phyloP scores from a whole-genome alignment of 1,139 yeast species.

The Candida anutae region DNA sequence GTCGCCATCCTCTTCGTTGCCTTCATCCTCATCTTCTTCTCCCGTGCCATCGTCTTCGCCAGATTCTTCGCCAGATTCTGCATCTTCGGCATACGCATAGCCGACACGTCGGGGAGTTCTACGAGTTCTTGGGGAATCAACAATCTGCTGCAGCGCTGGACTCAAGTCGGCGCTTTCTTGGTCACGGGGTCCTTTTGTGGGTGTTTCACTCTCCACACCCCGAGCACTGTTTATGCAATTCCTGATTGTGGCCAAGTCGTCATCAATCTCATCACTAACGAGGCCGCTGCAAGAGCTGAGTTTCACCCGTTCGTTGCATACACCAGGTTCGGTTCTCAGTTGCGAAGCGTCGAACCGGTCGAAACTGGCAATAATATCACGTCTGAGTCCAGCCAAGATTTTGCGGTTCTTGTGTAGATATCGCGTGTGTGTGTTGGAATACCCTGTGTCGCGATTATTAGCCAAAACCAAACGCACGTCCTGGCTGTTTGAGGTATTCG shows the following conservation, averaged over 20 bases:
- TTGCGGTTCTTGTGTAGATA: conserved; percentile 22
- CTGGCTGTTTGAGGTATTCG: conserved; percentile 4
- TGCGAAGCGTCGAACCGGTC: conserved; percentile 6
- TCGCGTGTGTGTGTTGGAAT: conserved; percentile 16
- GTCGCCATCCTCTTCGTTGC: conserved; percentile 7
- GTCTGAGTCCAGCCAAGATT: conserved; percentile 25
- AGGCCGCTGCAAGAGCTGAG: conserved; percentile 16
- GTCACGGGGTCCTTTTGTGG: too few species aligned
- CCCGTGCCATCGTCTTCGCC: conserved; percentile 2
- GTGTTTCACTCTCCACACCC: too few species aligned
- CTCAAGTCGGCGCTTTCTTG: too few species aligned
- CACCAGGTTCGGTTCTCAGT: too few species aligned
- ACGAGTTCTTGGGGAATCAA: conserved; percentile 2
- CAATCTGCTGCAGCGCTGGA: conserved; percentile 1
- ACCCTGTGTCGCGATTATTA: conserved; percentile 19
- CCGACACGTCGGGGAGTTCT: conserved; percentile 1
- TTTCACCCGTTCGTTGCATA: conserved; percentile 7
- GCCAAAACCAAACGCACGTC: conserved; percentile 5
- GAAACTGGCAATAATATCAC: conserved; percentile 6
- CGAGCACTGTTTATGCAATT: conserved; percentile 1
- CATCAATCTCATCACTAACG: conserved; percentile 17
- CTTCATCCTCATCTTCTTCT: conserved; percentile 4
- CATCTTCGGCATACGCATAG: conserved; percentile 4
- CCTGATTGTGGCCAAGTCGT: conserved; percentile 10
- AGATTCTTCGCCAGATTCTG: conserved; percentile 4